phyloP scores from a whole-genome alignment of 441 rosid species.

The Flueggea neowawraea region DNA sequence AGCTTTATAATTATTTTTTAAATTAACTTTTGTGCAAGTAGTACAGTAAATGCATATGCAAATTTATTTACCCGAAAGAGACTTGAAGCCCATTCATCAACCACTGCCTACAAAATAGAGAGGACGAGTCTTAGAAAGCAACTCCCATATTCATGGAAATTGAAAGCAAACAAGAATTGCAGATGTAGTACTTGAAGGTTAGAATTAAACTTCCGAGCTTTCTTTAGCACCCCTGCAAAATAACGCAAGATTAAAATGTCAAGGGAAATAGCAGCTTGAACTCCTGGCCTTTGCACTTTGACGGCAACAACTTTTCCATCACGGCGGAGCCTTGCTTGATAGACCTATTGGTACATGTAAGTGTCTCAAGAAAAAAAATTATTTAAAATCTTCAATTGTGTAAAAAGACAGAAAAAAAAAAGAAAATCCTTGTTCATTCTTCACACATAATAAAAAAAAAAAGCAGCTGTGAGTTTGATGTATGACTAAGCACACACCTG shows the following conservation, averaged over 20 bases:
- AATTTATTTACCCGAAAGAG: slow-evolving; percentile 70
- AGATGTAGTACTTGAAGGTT: slow-evolving; percentile 62
- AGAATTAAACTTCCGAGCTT: slow-evolving; percentile 68
- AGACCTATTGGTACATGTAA: slow-evolving; percentile 47
- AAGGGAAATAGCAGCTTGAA: slow-evolving; percentile 86
- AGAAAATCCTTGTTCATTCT: neutral
- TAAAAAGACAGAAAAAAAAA: neutral
- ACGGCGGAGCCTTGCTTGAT: slow-evolving; percentile 79
- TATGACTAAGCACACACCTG: slow-evolving; percentile 44
- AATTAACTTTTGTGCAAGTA: neutral
- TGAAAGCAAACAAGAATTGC: slow-evolving; percentile 3
- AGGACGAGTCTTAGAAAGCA: slow-evolving; percentile 21
- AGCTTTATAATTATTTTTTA: too few relatives aligned
- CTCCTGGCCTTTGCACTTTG: slow-evolving; percentile 96
- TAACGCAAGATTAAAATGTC: slow-evolving; percentile 82
- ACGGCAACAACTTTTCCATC: slow-evolving; percentile 73
- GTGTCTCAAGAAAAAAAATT: slow-evolving; percentile 7
- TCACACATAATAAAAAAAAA: neutral
- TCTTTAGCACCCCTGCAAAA: slow-evolving; percentile 67
- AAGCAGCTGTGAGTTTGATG: slow-evolving; percentile 6
- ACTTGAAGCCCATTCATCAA: slow-evolving; percentile 98
- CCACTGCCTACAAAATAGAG: slow-evolving; percentile 68
- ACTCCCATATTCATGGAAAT: slow-evolving; percentile 7
- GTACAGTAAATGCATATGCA: slow-evolving; percentile 10
- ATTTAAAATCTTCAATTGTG: slow-evolving; percentile 1